These are phyloP conservation scores for Eruca vesicaria DNA, from an alignment of 441 rosid species.

Conservation along the genomic window DNA sequence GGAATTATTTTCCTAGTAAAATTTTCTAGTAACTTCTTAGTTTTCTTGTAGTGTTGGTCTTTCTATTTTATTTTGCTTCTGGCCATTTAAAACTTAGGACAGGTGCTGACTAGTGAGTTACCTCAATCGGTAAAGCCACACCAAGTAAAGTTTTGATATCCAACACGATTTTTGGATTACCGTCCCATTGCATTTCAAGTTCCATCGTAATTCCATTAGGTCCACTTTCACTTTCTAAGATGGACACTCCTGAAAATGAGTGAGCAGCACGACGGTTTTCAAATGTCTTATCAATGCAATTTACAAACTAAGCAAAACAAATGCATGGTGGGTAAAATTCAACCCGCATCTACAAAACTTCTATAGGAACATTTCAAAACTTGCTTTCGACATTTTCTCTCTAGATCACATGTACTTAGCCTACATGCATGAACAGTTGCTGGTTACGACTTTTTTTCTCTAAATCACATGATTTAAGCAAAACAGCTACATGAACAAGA, in stretches of 20 bases:
- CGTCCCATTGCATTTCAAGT: slow-evolving; percentile 95
- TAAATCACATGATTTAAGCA: too few relatives aligned
- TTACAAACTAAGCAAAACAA: not conserved
- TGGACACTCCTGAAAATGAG: slow-evolving; percentile 55
- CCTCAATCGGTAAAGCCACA: slow-evolving; percentile 79
- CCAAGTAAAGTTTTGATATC: slow-evolving; percentile 75
- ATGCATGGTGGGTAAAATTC: not conserved
- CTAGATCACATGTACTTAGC: not conserved
- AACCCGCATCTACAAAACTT: not conserved
- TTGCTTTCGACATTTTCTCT: not conserved
- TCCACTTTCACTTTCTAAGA: slow-evolving; percentile 59
- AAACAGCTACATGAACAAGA: too few relatives aligned
- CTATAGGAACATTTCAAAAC: not conserved
- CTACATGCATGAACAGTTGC: not conserved
- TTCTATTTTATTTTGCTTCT: too few relatives aligned
- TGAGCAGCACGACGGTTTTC: not conserved
- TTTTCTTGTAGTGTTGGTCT: too few relatives aligned
- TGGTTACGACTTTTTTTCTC: too few relatives aligned
- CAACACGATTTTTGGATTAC: slow-evolving; percentile 75
- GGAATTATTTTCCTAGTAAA: too few relatives aligned
- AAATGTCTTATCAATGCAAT: not conserved
- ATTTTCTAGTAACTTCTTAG: too few relatives aligned
- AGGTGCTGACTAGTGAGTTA: slow-evolving; percentile 33
- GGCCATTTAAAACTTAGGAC: too few relatives aligned
- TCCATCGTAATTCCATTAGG: slow-evolving; percentile 69